Evolutionary conservation across 2,329 filamentous ascomycete genomes (phyloP), one percentile per base, ranked within the genome.

Genomic region (Dactylonectria macrodidyma): DNA sequence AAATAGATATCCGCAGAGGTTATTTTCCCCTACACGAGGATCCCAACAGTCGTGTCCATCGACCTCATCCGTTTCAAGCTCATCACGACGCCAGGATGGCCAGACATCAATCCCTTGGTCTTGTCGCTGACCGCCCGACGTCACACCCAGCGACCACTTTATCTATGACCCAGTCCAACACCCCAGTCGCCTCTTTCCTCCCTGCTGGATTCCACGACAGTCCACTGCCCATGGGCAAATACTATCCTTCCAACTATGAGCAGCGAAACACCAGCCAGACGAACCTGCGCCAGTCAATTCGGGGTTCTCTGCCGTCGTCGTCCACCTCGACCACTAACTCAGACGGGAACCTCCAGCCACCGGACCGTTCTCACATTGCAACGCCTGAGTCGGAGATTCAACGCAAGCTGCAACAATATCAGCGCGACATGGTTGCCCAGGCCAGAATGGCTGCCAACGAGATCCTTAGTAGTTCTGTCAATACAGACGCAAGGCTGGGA

Each of bases 1-100:
- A n/a, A 72, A 48, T 44, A 24, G 54, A 30, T 41, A 2, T 7
- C 36, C 11, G 41, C 71, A 90, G 89, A 76, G 88, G 86, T 33
- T 91, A 90, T 73, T 91, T 91, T 71, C 88, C 88, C 19, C 78
- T 87, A 36, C 88, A 90, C 78, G 88, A 90, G 77, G 87, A 90
- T 59, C 84, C 86, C 48, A 79, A 77, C 58, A 75, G 77, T 63
- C 82, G 84, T 60, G 76, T 87, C 19, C 84, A 85, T 66, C 84
- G 82, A 52, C 81, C 86, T 62, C 87, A 89, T 69, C 87, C 87
- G 1, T 89, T 89, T 71, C 81, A 85, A 30, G 73, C 80, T 59
- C 69, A 72, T 10, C 64, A 68, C 55, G 85, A 85, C 67, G 71
- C 78, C 61, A 79, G 80, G 5, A 81, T 83, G 72, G 78, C 81